Evolutionary conservation across 768 basidiomycete species (phyloP), one percentile per base, ranked within the genome.

Genomic region (Chiua virens): DNA sequence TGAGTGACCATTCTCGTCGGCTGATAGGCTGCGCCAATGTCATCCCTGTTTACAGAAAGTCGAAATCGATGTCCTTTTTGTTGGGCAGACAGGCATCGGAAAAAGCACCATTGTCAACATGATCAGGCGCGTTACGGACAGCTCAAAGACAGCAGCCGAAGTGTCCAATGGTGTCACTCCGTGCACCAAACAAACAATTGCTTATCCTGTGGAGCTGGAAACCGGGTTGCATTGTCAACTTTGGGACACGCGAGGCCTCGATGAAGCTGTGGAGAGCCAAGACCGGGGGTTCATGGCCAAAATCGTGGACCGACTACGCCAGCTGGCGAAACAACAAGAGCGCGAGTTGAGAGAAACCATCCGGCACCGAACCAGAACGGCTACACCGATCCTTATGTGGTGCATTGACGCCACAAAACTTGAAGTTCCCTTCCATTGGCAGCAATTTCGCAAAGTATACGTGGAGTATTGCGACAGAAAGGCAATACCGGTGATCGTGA

Each of bases 21-120:
- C n/a, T 5, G 42, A 46, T 23, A 34, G n/a, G 21, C 21, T 2
- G 37, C 18, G 22, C 53, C 30, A 65, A 50, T 49, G 15, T 41
- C 18, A 5, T 47, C 27, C 20, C n/a, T 38, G 8, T 7, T 34
- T 37, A 11, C 47, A 63, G 64, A 48, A 10, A 15, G 10, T 23
- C 28, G 47, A 53, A 43, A 45, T 52, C 42, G 56, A 64, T 15
- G 47, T 64, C 39, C 32, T 64, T 15, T 56, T 65, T 17, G 64
- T 54, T 27, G 63, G 63, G 22, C 58, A 58, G 40, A 65, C 63
- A 34, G 63, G 63, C 2, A 54, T 61, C 34, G 63, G 63, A 5
- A 65, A 65, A 41, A 65, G 64, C 42, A 36, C 65, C 1, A 42
- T 65, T 21, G 51, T 61, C 45, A 65, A 65, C 23, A 66, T 65